These are phyloP conservation scores for Aspergillus novofumigatus DNA, from an alignment of 2,329 filamentous ascomycete species.

Conservation along the genomic window DNA sequence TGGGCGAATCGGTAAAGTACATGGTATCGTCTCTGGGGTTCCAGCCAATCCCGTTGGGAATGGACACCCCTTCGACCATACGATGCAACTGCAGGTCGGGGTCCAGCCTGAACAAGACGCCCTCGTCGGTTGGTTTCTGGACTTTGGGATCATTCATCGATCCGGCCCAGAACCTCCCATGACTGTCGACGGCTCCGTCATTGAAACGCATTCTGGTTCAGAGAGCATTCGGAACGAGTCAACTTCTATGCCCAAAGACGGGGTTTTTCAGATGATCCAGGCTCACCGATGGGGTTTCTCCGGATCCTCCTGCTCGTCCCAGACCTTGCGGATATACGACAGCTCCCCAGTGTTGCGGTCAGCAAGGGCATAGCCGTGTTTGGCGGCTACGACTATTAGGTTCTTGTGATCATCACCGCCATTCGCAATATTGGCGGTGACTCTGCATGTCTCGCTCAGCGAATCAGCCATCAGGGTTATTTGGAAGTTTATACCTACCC, in stretches of 20 bases:
- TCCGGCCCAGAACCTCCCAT: slow-evolving; percentile 80
- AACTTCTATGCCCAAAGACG: neutral
- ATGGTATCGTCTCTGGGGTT: slow-evolving; percentile 67
- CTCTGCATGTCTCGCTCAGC: slow-evolving; percentile 41
- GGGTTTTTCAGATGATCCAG: slow-evolving; percentile 1
- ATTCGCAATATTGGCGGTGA: slow-evolving; percentile 73
- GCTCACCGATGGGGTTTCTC: slow-evolving; percentile 45
- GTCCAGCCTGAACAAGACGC: slow-evolving; percentile 69
- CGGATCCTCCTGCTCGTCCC: slow-evolving; percentile 47
- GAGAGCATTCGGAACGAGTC: slow-evolving; percentile 10
- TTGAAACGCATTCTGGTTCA: slow-evolving; percentile 58
- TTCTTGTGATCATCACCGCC: slow-evolving; percentile 49
- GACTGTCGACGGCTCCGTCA: slow-evolving; percentile 75
- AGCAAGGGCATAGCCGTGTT: slow-evolving; percentile 75
- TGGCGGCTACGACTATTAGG: slow-evolving; percentile 72
- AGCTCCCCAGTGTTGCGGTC: slow-evolving; percentile 58
- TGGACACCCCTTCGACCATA: slow-evolving; percentile 62
- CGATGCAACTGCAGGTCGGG: slow-evolving; percentile 56
- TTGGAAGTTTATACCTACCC: slow-evolving; percentile 36
- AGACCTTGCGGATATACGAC: slow-evolving; percentile 55
- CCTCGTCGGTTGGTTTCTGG: slow-evolving; percentile 52
- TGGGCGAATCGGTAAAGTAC: slow-evolving; percentile 79
- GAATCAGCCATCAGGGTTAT: slow-evolving; percentile 38
- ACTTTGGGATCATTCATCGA: slow-evolving; percentile 78
- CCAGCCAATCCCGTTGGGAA: slow-evolving; percentile 84